Percentiles rank a stretch among this genome's conserved stretches.
Conservation (phyloP, 345 rosid species). For the Eucalyptus marginata region DNA sequence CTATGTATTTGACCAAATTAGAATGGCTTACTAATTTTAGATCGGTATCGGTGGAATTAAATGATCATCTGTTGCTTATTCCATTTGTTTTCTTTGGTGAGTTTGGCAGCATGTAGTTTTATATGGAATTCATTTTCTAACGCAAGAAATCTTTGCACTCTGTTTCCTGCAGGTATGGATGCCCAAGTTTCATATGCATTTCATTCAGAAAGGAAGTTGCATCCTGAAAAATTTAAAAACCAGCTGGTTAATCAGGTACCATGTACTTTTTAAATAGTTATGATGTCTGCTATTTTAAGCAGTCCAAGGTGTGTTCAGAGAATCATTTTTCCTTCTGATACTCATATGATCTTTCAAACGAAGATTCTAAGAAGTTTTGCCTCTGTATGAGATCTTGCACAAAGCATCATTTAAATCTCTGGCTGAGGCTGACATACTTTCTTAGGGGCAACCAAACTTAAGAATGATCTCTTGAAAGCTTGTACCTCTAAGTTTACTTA, state of each 20-base stretch:
- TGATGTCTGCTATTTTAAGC: not conserved
- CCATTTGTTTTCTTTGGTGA: not conserved
- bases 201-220: slow-evolving; percentile 55
- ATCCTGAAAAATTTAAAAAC: slow-evolving; percentile 61
- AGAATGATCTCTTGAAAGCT: not conserved
- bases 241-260: slow-evolving; percentile 56
- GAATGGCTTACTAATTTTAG: not conserved
- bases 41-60: not conserved
- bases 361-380: not conserved
- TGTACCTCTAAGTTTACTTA: not conserved
- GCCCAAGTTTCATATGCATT: slow-evolving; percentile 74
- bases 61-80: not conserved
- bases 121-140: not conserved
- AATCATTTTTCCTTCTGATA: not conserved
- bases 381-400: not conserved
- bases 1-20: not conserved
- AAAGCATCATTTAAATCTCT: not conserved
- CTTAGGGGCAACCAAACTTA: not conserved
- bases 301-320: not conserved
- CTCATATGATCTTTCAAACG: not conserved
- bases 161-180: slow-evolving; percentile 48
- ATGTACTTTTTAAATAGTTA: not conserved
- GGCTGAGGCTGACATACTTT: not conserved
- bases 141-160: not conserved
- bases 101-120: not conserved